phyloP scores from a whole-genome alignment of 768 basidiomycete species.

The Boletus pseudopeckii region DNA sequence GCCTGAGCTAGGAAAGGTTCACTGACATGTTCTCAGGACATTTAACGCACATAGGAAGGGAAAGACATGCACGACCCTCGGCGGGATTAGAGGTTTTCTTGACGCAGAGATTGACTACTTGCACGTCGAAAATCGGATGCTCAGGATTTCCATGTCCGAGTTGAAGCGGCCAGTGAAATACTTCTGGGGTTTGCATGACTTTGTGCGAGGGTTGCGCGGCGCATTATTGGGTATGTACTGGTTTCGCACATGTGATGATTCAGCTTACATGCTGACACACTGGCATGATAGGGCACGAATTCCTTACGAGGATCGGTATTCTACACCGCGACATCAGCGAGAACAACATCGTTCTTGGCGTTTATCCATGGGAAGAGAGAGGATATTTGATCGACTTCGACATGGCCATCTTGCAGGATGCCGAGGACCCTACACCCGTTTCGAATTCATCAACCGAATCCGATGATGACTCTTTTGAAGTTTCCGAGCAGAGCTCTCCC shows the following conservation, averaged over 20 bases:
- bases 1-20: background rate
- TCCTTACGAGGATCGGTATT: background rate
- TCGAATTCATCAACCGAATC: too few species aligned
- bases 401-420: conserved; percentile 4
- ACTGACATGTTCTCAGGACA: background rate
- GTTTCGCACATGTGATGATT: too few species aligned
- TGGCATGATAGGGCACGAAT: conserved; percentile 13
- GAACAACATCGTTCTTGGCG: too few species aligned
- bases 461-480: too few species aligned
- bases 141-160: background rate
- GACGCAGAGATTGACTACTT: background rate
- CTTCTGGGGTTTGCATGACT: conserved; percentile 19
- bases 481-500: too few species aligned
- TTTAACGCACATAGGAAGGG: background rate
- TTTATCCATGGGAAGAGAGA: too few species aligned
- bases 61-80: background rate
- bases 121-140: background rate
- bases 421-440: too few species aligned
- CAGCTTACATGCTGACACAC: too few species aligned
- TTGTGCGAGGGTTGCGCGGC: background rate
- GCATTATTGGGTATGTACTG: too few species aligned
- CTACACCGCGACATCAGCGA: too few species aligned
- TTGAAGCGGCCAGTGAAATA: conserved; percentile 8
- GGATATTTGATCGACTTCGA: conserved; percentile 29
- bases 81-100: conserved; percentile 2